Base-by-base conservation (phyloP, 257 asterid genomes). In the Eustoma russellianum region DNA sequence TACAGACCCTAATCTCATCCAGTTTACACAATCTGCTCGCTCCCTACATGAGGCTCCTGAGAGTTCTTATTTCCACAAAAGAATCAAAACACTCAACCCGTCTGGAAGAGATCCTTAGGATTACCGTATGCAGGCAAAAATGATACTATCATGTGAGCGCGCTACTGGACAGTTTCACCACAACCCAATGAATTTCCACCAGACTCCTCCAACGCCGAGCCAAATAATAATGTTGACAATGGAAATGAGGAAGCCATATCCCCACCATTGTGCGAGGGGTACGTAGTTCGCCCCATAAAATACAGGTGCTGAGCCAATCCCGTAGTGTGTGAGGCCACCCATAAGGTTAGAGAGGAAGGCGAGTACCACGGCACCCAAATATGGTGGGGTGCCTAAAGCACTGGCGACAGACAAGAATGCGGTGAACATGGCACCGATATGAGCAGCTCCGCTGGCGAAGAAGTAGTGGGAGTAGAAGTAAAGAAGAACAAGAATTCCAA, bases 391-490 rank as follows among this genome's bases (percentile, higher is more conserved):
- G 6, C 97, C 98, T 55, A 87, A 64, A 18, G 98, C 98, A 56
- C 82, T 85, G 9, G 98, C 90, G 9, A 91, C 94, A 0, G 98
- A 91, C 40, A 91, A 64, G 80, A 91, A 87, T 19, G 98, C 95
- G 2, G 98, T 87, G 58, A 91, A 91, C 98, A 91, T 91, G 61
- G 98, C 98, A 14, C 96, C 98, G 0, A 92, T 92, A 46, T 92
- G 98, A 34, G 98, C 98, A 24, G 98, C 97, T 49, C 98, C 97
- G 41, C 98, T 92, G 7, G 97, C 98, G 16, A 92, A 92, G 83
- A 92, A 92, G 64, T 92, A 87, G 77, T 87, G 98, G 28, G 98
- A 87, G 53, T 91, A 91, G 82, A 91, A 91, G 89, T 91, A 91
- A 12, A 87, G 88, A 56, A 87, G 88, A 17, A 88, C 90, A 12